These are phyloP conservation scores for Podospora pseudopauciseta DNA, from an alignment of 495 filamentous ascomycete species.

Conservation along the genomic window DNA sequence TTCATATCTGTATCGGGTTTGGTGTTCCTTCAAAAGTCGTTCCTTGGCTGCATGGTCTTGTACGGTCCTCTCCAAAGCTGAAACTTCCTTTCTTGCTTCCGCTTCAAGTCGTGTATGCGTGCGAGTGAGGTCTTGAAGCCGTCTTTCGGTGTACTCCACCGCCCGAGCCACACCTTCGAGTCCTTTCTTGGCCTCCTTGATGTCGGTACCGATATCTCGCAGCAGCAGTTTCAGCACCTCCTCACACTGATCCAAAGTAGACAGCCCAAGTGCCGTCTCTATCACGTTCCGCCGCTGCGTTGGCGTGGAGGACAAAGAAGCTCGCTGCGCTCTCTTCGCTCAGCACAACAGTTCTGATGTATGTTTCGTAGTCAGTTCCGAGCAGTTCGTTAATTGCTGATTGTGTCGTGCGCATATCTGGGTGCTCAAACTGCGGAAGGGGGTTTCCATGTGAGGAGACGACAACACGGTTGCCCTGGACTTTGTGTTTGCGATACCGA, in stretches of 20 bases:
- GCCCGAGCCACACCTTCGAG: not conserved
- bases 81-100: not conserved
- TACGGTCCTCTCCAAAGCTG: not conserved
- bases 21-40: too few relatives aligned
- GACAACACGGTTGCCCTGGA: conserved; percentile 8
- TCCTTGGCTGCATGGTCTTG: not conserved
- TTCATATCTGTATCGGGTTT: too few relatives aligned
- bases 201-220: conserved; percentile 5
- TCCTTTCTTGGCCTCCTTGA: not conserved
- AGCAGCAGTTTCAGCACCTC: conserved; percentile 26
- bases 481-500: conserved; percentile 19
- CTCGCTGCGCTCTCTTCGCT: conserved; percentile 33
- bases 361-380: conserved; percentile 33
- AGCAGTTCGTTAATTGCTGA: conserved; percentile 31
- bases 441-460: conserved; percentile 25
- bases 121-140: not conserved
- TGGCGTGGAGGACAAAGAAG: conserved; percentile 31
- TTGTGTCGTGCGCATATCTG: conserved; percentile 19
- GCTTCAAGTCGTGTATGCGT: not conserved
- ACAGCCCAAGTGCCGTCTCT: conserved; percentile 31
- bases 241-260: conserved; percentile 25
- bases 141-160: not conserved
- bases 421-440: conserved; percentile 27
- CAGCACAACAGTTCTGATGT: conserved; percentile 30
- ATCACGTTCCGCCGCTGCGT: conserved; percentile 28